A percentile compares a stretch with the other conserved stretches of the same genome.
Evolutionary conservation across 768 basidiomycete species (phyloP).

Genomic region (Clitopilus hobsonii): DNA sequence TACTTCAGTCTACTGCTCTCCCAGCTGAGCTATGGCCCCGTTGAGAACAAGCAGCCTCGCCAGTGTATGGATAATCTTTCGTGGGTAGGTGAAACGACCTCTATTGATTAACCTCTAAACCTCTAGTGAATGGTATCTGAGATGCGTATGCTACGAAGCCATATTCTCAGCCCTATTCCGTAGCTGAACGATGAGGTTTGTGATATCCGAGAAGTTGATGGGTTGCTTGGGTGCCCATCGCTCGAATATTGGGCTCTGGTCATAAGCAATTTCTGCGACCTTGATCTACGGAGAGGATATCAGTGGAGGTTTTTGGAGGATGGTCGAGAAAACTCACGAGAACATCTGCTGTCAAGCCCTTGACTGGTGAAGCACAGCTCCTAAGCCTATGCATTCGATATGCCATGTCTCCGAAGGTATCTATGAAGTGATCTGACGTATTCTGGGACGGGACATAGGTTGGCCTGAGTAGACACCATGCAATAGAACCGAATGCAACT

Average conservation of each 20-base stretch:
- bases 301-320: not conserved
- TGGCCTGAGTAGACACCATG: not conserved
- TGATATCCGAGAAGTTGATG: conserved; percentile 19
- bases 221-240: conserved; percentile 55
- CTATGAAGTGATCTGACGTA: conserved; percentile 44
- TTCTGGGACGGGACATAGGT: conserved; percentile 34
- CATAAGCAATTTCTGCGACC: conserved; percentile 65
- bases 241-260: conserved; percentile 41
- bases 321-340: conserved; percentile 41
- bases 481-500: conserved; percentile 15
- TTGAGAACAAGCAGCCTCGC: too few species aligned
- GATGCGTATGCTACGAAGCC: too few species aligned
- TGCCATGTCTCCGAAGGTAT: conserved; percentile 41
- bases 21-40: conserved; percentile 8
- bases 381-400: conserved; percentile 88
- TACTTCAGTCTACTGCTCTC: conserved; percentile 7
- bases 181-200: not conserved
- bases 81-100: too few species aligned
- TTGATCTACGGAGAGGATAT: conserved; percentile 41
- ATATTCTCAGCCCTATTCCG: too few species aligned
- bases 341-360: conserved; percentile 81
- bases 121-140: too few species aligned
- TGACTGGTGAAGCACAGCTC: conserved; percentile 72
- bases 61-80: too few species aligned
- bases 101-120: too few species aligned